A percentile compares a stretch with the other conserved stretches of the same genome.
phyloP scores from a whole-genome alignment of 306 rosid genomes.

The Quercus engelmannii region DNA sequence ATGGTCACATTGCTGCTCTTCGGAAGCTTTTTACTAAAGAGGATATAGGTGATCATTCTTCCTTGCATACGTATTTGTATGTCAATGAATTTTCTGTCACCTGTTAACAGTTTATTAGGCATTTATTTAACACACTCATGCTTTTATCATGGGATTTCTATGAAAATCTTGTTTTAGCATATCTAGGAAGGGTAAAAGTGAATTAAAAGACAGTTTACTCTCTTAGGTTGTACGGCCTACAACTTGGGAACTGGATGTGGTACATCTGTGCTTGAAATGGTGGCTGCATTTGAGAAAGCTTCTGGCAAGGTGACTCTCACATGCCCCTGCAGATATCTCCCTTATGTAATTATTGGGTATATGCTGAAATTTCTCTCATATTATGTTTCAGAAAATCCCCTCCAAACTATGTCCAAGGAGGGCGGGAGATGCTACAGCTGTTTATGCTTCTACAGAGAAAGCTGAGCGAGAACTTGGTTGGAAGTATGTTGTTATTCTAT shows the following conservation, averaged over 20 bases:
- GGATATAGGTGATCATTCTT: constrained; percentile 46
- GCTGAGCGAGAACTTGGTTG: constrained; percentile 87
- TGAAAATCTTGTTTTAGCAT: background rate
- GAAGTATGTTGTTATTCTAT: constrained; percentile 58
- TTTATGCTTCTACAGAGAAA: constrained; percentile 83
- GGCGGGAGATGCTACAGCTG: constrained; percentile 87
- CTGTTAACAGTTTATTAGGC: background rate
- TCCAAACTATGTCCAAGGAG: constrained; percentile 72
- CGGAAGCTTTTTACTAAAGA: constrained; percentile 66
- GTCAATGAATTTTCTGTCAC: background rate
- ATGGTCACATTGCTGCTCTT: constrained; percentile 94
- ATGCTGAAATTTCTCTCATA: background rate
- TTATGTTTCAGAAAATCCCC: constrained; percentile 64
- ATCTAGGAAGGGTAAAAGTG: constrained; percentile 12
- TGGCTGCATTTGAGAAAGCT: constrained; percentile 82
- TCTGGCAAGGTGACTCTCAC: constrained; percentile 56
- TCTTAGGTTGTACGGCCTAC: constrained; percentile 80
- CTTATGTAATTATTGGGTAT: background rate
- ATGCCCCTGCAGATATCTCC: background rate
- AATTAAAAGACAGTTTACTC: constrained; percentile 14
- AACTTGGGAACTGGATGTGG: constrained; percentile 91
- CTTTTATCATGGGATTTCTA: background rate
- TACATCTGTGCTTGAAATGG: constrained; percentile 93
- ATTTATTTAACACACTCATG: constrained; percentile 15
- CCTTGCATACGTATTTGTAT: background rate